Percentiles rank a stretch among this genome's conserved stretches.
These are phyloP conservation scores for Ostreobium quekettii DNA, from an alignment of 139 green algal genomes.

Conservation along the genomic window DNA sequence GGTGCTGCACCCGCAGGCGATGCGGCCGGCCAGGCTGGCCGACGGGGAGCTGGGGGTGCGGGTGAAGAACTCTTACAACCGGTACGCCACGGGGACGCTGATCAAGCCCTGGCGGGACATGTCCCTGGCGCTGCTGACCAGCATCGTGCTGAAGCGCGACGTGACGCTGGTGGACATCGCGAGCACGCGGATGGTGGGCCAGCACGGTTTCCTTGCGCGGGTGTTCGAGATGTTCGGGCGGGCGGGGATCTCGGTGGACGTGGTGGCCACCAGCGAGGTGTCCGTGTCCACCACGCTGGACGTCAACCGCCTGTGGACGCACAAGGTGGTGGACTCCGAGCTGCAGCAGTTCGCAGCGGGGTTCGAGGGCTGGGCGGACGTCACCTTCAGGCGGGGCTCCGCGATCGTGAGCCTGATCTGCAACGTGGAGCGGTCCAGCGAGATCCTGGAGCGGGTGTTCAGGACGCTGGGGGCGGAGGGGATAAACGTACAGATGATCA, in stretches of 20 bases:
- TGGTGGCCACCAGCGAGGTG: slow-evolving; percentile 90
- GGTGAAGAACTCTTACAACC: slow-evolving; percentile 99
- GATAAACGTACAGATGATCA: slow-evolving; percentile 86
- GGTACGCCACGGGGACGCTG: slow-evolving; percentile 71
- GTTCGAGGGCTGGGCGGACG: slow-evolving; percentile 54
- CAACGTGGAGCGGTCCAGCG: slow-evolving; percentile 74
- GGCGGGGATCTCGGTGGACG: slow-evolving; percentile 85
- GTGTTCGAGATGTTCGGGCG: slow-evolving; percentile 83
- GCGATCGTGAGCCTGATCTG: slow-evolving; percentile 92
- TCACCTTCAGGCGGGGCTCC: slow-evolving; percentile 47
- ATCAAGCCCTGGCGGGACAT: slow-evolving; percentile 74
- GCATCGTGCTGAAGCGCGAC: slow-evolving; percentile 89
- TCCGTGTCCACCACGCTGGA: slow-evolving; percentile 93
- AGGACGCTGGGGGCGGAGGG: slow-evolving; percentile 38
- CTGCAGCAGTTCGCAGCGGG: slow-evolving; percentile 14
- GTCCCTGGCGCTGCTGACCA: slow-evolving; percentile 72
- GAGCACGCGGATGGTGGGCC: slow-evolving; percentile 75
- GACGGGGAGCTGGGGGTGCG: slow-evolving; percentile 65
- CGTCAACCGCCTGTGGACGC: slow-evolving; percentile 57
- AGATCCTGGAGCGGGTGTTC: slow-evolving; percentile 71
- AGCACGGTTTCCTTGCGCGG: slow-evolving; percentile 74
- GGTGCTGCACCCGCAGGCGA: slow-evolving; percentile 93
- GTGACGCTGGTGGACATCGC: slow-evolving; percentile 80
- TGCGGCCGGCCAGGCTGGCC: slow-evolving; percentile 77
- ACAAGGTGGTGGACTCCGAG: slow-evolving; percentile 42